phyloP scores from a whole-genome alignment of 768 basidiomycete genomes.

The Lentinula boryana region DNA sequence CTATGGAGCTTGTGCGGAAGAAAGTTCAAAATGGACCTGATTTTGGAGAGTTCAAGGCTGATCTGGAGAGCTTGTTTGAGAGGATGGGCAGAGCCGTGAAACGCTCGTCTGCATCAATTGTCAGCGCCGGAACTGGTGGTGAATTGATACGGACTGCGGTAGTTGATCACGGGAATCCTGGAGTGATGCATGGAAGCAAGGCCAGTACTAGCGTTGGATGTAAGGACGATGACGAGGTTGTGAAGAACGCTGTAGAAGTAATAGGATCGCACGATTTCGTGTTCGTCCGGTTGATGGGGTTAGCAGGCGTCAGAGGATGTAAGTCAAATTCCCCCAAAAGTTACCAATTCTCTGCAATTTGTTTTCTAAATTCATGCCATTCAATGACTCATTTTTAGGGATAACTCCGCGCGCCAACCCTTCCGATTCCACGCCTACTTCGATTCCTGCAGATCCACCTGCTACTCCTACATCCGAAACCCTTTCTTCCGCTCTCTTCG shows the following conservation, averaged over 20 bases:
- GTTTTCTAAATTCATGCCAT: too few species aligned
- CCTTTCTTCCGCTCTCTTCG: constrained; percentile 31
- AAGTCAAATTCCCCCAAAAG: constrained; percentile 20
- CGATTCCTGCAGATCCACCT: constrained; percentile 28
- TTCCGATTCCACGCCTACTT: constrained; percentile 45
- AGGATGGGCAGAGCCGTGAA: constrained; percentile 57
- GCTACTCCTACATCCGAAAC: constrained; percentile 26
- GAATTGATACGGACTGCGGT: constrained; percentile 55
- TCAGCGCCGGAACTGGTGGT: constrained; percentile 12
- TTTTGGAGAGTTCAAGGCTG: constrained; percentile 83
- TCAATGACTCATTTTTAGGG: not conserved
- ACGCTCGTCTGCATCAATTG: constrained; percentile 6
- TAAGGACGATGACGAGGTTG: constrained; percentile 68
- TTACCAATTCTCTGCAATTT: too few species aligned
- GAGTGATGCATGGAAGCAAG: constrained; percentile 79
- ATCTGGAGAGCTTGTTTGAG: constrained; percentile 86
- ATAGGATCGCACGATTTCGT: constrained; percentile 69
- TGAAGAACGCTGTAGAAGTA: constrained; percentile 58
- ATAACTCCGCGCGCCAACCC: not conserved
- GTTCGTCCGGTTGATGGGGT: constrained; percentile 77
- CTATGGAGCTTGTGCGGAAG: constrained; percentile 74
- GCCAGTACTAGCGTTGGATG: constrained; percentile 75
- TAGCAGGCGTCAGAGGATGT: constrained; percentile 85
- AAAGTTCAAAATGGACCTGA: constrained; percentile 74
- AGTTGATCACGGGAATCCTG: constrained; percentile 82